These are phyloP conservation scores for Davidsoniella virescens DNA, from an alignment of 2,329 filamentous ascomycete species.

Conservation along the genomic window DNA sequence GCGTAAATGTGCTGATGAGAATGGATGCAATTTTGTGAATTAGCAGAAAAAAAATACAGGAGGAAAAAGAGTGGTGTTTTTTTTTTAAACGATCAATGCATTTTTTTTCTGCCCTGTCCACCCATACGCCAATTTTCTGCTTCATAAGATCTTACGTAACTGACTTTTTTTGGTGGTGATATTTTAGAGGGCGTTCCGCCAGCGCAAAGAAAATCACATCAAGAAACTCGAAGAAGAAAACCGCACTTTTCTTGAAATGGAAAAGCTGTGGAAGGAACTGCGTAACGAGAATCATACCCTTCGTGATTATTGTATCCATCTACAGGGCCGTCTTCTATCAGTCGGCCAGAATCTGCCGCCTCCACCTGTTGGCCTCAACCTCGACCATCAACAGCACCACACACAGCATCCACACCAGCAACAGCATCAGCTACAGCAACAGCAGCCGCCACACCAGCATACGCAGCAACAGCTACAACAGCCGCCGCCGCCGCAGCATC, in stretches of 20 bases:
- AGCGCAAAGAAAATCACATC: constrained; percentile 96
- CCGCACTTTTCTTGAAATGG: constrained; percentile 59
- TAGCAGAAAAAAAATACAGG: too few species aligned
- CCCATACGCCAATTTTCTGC: constrained; percentile 7
- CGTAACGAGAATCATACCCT: constrained; percentile 82
- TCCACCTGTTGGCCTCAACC: constrained; percentile 36
- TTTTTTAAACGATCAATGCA: constrained; percentile 16
- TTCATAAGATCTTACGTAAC: constrained; percentile 15
- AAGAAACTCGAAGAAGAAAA: constrained; percentile 94
- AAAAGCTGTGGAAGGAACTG: constrained; percentile 61
- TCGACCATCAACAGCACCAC: not conserved
- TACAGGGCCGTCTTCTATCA: constrained; percentile 77
- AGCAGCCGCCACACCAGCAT: not conserved
- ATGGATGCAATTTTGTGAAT: too few species aligned
- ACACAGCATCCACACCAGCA: not conserved
- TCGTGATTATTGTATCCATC: constrained; percentile 78
- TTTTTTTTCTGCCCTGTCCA: constrained; percentile 18
- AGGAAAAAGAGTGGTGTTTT: constrained; percentile 13
- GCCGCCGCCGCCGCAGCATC: not conserved
- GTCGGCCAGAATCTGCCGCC: constrained; percentile 70
- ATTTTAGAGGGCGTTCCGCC: constrained; percentile 75
- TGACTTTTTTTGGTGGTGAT: constrained; percentile 15
- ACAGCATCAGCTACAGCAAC: not conserved
- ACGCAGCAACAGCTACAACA: not conserved
- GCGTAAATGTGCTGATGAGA: too few species aligned